These are phyloP conservation scores for Xylaria sp. DNA, from an alignment of 2,329 filamentous ascomycete species.

Conservation along the genomic window DNA sequence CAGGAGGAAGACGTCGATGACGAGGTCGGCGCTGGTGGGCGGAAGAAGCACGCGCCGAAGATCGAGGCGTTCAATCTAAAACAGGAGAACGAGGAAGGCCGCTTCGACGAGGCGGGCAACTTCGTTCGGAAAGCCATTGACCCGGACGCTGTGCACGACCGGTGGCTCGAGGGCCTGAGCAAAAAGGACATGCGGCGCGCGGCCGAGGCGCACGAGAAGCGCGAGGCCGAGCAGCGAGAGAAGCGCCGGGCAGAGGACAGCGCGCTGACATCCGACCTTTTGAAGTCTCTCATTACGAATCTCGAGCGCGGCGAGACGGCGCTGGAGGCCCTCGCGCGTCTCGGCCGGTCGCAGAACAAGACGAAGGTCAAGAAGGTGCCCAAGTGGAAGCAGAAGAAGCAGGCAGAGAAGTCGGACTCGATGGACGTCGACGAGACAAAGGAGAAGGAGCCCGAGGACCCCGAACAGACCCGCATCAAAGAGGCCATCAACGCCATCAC, in stretches of 20 bases:
- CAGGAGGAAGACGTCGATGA: slow-evolving; percentile 83
- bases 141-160: slow-evolving; percentile 89
- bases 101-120: slow-evolving; percentile 91
- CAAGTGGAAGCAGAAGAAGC: slow-evolving; percentile 77
- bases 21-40: slow-evolving; percentile 87
- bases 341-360: slow-evolving; percentile 75
- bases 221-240: slow-evolving; percentile 79
- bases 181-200: slow-evolving; percentile 94
- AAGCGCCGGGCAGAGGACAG: slow-evolving; percentile 79
- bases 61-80: slow-evolving; percentile 97
- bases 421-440: slow-evolving; percentile 78
- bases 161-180: slow-evolving; percentile 90
- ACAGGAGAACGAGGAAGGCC: slow-evolving; percentile 88
- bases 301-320: slow-evolving; percentile 86
- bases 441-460: slow-evolving; percentile 66
- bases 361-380: slow-evolving; percentile 60
- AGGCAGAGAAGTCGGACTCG: slow-evolving; percentile 63
- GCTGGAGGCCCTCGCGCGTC: slow-evolving; percentile 84
- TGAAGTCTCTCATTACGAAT: slow-evolving; percentile 76
- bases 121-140: slow-evolving; percentile 90
- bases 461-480: slow-evolving; percentile 75
- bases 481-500: slow-evolving; percentile 84
- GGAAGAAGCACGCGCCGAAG: slow-evolving; percentile 92
- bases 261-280: slow-evolving; percentile 76
- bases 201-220: slow-evolving; percentile 84